These are phyloP conservation scores for Picea mariana DNA, from an alignment of 83 land plant species.

Conservation along the genomic window DNA sequence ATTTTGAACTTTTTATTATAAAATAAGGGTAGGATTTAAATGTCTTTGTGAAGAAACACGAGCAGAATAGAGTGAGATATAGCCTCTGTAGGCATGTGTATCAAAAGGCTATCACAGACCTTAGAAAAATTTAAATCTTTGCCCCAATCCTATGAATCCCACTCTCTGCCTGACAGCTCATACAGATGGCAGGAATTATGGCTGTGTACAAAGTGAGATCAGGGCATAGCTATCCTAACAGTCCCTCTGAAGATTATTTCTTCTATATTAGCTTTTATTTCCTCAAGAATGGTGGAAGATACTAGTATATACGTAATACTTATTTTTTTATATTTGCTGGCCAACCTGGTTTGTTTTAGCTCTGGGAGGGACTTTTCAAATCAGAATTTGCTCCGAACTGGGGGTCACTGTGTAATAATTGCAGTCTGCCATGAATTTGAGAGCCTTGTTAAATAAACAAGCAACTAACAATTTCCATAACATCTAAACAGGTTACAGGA, in stretches of 20 bases:
- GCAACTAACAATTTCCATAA: background rate
- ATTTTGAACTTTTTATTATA: background rate
- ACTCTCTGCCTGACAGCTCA: background rate
- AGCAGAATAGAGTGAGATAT: background rate
- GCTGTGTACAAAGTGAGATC: background rate
- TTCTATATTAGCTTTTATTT: background rate
- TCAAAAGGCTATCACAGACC: background rate
- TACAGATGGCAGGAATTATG: background rate
- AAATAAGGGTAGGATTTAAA: background rate
- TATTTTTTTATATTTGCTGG: background rate
- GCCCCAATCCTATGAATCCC: background rate
- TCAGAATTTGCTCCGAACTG: background rate
- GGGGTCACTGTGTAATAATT: background rate
- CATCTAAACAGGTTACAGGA: background rate
- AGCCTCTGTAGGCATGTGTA: background rate
- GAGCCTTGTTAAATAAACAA: background rate
- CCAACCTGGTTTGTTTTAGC: slow-evolving; percentile 11
- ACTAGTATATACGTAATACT: background rate
- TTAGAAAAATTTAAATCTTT: background rate
- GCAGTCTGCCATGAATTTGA: background rate
- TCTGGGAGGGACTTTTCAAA: background rate
- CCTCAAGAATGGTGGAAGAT: background rate
- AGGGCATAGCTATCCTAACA: background rate
- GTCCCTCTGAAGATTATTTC: background rate
- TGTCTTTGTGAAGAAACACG: background rate